phyloP scores from a whole-genome alignment of 2,329 filamentous ascomycete genomes.

The Colletotrichum chlorophyti region DNA sequence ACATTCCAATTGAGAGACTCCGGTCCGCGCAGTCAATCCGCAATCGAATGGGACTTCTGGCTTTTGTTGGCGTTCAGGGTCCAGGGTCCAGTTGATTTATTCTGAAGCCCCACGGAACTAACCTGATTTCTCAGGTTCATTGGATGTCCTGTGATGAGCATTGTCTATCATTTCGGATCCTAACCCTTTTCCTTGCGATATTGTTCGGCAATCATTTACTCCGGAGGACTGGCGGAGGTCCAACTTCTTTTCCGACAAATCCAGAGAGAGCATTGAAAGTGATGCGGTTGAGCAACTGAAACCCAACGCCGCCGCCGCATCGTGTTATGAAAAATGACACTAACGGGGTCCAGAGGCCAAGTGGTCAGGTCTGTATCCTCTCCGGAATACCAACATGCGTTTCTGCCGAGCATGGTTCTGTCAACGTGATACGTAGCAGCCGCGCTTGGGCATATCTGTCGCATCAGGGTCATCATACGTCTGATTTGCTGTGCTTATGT shows the following conservation, averaged over 20 bases:
- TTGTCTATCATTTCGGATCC: neutral
- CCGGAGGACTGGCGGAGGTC: neutral
- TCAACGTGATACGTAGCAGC: too few relatives aligned
- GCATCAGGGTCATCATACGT: neutral
- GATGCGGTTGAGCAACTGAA: neutral
- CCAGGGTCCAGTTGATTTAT: too few relatives aligned
- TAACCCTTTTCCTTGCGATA: neutral
- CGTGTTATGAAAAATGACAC: neutral
- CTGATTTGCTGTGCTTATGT: neutral
- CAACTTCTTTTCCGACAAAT: neutral
- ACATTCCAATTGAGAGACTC: too few relatives aligned
- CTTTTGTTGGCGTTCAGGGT: too few relatives aligned
- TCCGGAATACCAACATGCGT: too few relatives aligned
- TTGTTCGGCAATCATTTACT: conserved; percentile 17
- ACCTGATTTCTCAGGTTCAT: neutral
- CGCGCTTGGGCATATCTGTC: neutral
- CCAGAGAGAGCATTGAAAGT: neutral
- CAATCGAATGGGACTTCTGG: too few relatives aligned
- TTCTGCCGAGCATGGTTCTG: neutral
- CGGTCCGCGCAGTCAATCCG: too few relatives aligned
- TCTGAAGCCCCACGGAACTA: neutral
- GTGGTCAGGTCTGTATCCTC: too few relatives aligned
- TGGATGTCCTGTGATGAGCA: neutral
- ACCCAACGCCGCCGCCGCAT: neutral
- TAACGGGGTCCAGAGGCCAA: too few relatives aligned